Base-by-base conservation (phyloP, 2,329 filamentous ascomycete genomes). In the Fusarium sp. region DNA sequence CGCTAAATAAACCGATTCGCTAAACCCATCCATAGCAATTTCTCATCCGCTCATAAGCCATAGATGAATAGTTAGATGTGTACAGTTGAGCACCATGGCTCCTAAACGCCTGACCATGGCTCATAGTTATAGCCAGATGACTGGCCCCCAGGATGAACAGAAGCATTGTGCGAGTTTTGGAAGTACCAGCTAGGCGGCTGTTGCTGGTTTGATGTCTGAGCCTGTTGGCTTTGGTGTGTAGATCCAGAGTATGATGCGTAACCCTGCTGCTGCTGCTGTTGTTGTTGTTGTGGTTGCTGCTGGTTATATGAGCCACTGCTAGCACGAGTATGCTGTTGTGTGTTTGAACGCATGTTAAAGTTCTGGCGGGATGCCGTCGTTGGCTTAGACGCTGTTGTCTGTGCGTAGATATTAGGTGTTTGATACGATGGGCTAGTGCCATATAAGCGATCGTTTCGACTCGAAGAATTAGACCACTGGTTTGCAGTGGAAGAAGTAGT, bases 121-220 rank as follows among this genome's bases (percentile, higher is more conserved):
- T 74, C 72, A 38, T 75, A 80, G 70, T 66, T 78, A 42, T 79
- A 81, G 39, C 68, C 72, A 22, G 77, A 69, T n/a, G 73, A 64
- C 32, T 79, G 75, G 28, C 67, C 65, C n/a, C 63, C 69, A 10
- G 71, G 26, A 17, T 70, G 50, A 62, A 75, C 74, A 17, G 77
- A 73, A 38, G 28, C 56, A 51, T 45, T 75, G 32, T 72, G 70
- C 1, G 72, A 65, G 38, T 74, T 71, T 60, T 77, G 77, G n/a
- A 77, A 81, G 50, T 79, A 79, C 79, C 79, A 81, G 51, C 63
- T 58, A 13, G 70, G 38, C 36, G 75, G 59, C 24, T 75, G 65
- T 39, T 75, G 64, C 61, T 77, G 76, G 50, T 62, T 66, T 14
- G 63, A 20, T 50, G 67, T 44, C 38, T 77, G 75, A 15, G 54